Evolutionary conservation across 2,329 filamentous ascomycete species (phyloP), one percentile per base, ranked within the genome.

Genomic region (Fusarium kyushuense): DNA sequence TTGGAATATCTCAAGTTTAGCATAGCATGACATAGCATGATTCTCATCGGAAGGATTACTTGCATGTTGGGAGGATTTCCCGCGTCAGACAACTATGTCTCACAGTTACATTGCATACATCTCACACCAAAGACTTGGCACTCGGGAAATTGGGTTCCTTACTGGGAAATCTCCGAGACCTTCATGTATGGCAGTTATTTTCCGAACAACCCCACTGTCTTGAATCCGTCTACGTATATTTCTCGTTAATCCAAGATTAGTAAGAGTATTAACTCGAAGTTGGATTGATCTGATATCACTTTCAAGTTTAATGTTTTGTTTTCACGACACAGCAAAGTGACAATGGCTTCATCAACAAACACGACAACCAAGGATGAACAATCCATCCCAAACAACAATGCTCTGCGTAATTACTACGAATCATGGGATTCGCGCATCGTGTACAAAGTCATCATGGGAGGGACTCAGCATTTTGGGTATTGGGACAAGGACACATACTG

Each of bases 381-480:
- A 8, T 16, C 12, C 7, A 38, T 38, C n/a, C 47, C 16, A 16
- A 35, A 30, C 33, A 51, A 51, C 23, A 38, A 5, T 12, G 14
- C 38, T 11, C 27, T 55, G n/a, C 25, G 25, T 16, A 36, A 27
- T 21, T 55, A 55, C 16, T 55, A 55, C 16, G 33, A 46, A 43
- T 55, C 53, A n/a, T 46, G 42, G 32, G 53, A 55, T 14, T 55
- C 53, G 2, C 42, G 53, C 9, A 23, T 55, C 8, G 53, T 43
- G 12, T 55, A 55, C 33, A 32, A 43, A 17, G 42, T 46, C 42
- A 35, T 47, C 23, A 35, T 55, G 40, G 53, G 42, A n/a, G 53
- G 53, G 14, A 30, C 53, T 3, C 53, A 45, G 17, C 53, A 55
- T 29, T 55, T 55, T 40, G 53, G 53, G 29, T 55, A 48, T 19